These are phyloP conservation scores for Quercus tomentella DNA, from an alignment of 331 rosid genomes.

Conservation along the genomic window DNA sequence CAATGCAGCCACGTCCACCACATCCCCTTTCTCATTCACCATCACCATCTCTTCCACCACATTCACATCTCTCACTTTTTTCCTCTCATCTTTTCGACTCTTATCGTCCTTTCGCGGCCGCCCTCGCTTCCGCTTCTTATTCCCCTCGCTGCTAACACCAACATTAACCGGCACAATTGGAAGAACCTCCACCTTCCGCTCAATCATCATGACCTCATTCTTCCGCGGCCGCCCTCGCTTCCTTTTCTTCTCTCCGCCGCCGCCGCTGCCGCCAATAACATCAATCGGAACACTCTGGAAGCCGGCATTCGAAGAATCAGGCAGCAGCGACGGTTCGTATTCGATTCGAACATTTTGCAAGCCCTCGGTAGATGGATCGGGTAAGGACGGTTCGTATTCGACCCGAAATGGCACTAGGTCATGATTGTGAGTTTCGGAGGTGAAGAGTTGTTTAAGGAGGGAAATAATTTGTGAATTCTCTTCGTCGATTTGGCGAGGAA, in stretches of 20 bases:
- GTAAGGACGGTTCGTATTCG: not conserved
- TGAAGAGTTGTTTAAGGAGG: slow-evolving; percentile 53
- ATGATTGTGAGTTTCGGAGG: slow-evolving; percentile 35
- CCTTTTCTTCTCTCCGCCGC: slow-evolving; percentile 10
- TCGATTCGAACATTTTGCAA: too few relatives aligned
- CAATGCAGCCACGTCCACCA: slow-evolving; percentile 22
- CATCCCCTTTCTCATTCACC: slow-evolving; percentile 13
- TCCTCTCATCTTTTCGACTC: slow-evolving; percentile 11
- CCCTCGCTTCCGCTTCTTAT: slow-evolving; percentile 60
- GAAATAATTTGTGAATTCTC: slow-evolving; percentile 45
- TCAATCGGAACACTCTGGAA: slow-evolving; percentile 21
- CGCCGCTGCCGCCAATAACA: not conserved
- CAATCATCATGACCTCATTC: not conserved
- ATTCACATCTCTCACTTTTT: not conserved
- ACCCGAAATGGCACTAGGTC: slow-evolving; percentile 33
- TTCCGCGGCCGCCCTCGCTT: slow-evolving; percentile 32
- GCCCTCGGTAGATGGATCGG: too few relatives aligned
- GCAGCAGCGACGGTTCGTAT: too few relatives aligned
- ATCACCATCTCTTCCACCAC: slow-evolving; percentile 1
- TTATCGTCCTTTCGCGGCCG: slow-evolving; percentile 53
- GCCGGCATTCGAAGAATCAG: not conserved
- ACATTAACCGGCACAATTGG: not conserved
- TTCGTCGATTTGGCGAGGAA: slow-evolving; percentile 28
- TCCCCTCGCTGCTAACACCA: not conserved
- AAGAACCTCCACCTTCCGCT: not conserved